Evolutionary conservation across 1,139 yeast species (phyloP).

Genomic region (Cylindricascospora bacillispora): DNA sequence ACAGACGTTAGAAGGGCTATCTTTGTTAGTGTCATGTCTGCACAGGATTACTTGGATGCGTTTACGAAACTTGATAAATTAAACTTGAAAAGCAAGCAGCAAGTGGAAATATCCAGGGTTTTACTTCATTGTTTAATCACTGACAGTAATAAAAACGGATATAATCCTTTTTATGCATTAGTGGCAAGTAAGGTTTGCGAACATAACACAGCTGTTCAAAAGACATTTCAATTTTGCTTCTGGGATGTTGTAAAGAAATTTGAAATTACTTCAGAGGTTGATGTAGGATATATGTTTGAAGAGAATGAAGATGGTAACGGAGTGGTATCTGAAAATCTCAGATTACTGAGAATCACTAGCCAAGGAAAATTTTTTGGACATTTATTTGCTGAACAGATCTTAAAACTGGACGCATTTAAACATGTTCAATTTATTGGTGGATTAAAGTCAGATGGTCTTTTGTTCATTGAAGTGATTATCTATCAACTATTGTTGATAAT

Average conservation of each 20-base stretch:
- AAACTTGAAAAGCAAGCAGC: conserved; percentile 68
- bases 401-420: conserved; percentile 61
- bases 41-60: conserved; percentile 84
- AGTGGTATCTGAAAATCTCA: conserved; percentile 31
- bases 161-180: conserved; percentile 83
- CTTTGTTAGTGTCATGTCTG: conserved; percentile 88
- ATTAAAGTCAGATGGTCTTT: conserved; percentile 46
- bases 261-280: conserved; percentile 31
- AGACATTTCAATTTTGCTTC: conserved; percentile 75
- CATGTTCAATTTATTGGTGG: conserved; percentile 68
- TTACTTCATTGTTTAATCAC: conserved; percentile 73
- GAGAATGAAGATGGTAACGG: neutral
- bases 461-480: conserved; percentile 64
- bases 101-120: conserved; percentile 77
- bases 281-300: too few relatives aligned
- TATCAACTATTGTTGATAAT: conserved; percentile 53
- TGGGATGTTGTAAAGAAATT: conserved; percentile 82
- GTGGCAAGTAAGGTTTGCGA: conserved; percentile 68
- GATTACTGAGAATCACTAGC: conserved; percentile 50
- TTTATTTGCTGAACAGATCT: conserved; percentile 56
- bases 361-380: conserved; percentile 71
- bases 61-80: conserved; percentile 69
- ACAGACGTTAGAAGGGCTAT: conserved; percentile 91
- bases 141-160: conserved; percentile 44
- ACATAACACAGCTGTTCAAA: conserved; percentile 49